phyloP scores from a whole-genome alignment of 305 asterid genomes.

The Fraxinus velutina region DNA sequence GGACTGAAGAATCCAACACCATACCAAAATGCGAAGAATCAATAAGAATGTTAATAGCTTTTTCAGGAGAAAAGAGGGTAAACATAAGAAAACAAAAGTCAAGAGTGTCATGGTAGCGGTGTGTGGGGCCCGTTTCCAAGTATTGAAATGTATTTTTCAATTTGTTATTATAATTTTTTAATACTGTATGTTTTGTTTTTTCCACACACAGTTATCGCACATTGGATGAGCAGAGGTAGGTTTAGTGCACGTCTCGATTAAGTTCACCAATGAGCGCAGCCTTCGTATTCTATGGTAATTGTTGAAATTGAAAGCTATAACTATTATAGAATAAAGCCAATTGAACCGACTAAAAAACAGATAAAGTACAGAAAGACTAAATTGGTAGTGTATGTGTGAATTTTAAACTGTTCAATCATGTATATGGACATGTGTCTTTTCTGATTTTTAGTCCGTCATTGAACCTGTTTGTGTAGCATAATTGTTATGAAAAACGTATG shows the following conservation, averaged over 20 bases:
- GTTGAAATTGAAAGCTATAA: not conserved
- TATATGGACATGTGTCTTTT: no score
- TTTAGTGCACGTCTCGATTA: not conserved
- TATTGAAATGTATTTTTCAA: no score
- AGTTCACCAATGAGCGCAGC: not conserved
- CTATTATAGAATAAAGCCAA: no score
- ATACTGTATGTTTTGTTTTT: no score
- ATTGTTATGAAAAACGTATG: no score
- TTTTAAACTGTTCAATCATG: no score
- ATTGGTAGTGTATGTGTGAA: no score
- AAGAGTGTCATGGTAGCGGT: not conserved
- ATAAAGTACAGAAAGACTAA: no score
- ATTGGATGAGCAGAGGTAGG: not conserved
- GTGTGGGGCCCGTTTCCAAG: not conserved
- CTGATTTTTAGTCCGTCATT: no score
- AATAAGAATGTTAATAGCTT: not conserved
- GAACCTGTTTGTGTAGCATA: no score
- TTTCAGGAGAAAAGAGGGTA: no score
- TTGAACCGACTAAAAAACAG: no score
- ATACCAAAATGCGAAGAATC: not conserved
- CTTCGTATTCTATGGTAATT: not conserved
- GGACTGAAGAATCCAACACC: not conserved
- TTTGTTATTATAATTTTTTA: not conserved
- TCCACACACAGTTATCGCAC: not conserved
- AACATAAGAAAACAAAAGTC: not conserved